Evolutionary conservation across 2,329 filamentous ascomycete genomes (phyloP).

Genomic region (Fusarium beomiforme): DNA sequence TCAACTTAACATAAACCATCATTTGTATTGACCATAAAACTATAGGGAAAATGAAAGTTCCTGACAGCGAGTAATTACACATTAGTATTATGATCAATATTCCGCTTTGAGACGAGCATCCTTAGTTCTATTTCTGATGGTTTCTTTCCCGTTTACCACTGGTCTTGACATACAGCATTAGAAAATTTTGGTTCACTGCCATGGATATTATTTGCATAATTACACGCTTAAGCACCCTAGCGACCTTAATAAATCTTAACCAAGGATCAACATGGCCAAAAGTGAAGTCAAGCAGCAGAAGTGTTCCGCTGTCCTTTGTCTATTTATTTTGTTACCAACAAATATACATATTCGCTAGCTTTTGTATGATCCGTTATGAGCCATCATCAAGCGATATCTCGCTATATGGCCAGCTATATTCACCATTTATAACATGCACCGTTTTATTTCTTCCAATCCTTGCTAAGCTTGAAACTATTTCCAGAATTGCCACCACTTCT

Average conservation of each 20-base stretch:
- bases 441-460: neutral
- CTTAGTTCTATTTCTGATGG: no score
- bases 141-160: no score
- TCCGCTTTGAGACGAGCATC: no score
- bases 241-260: neutral
- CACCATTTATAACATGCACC: conserved; percentile 7
- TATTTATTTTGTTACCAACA: conserved; percentile 24
- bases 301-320: neutral
- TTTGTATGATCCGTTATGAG: conserved; percentile 18
- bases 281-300: neutral
- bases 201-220: no score
- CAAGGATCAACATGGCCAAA: neutral
- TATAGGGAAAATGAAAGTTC: no score
- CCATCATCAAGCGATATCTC: conserved; percentile 9
- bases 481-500: conserved; percentile 71
- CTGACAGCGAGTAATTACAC: no score
- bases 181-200: neutral
- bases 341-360: conserved; percentile 11
- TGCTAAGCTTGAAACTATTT: conserved; percentile 42
- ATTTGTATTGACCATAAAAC: no score
- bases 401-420: neutral
- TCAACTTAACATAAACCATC: no score
- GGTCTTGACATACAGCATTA: no score
- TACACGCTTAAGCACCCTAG: neutral
- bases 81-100: no score